Conservation (phyloP, 225 moss, liverwort and hornwort genomes). For the Marchantia paleacea region DNA sequence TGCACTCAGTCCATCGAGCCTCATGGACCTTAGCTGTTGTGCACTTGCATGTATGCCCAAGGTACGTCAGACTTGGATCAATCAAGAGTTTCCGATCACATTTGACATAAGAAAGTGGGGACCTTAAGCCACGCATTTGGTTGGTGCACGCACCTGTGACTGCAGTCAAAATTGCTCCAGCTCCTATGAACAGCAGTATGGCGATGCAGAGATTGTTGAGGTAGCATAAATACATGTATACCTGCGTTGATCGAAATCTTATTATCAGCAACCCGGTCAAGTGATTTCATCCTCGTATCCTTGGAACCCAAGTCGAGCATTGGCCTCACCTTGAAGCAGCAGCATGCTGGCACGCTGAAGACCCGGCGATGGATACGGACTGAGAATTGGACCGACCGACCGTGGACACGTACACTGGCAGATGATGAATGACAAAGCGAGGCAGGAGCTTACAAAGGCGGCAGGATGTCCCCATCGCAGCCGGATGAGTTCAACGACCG, state of each 20-base stretch:
- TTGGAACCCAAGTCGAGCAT: not conserved
- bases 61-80: no score
- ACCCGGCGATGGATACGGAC: no score
- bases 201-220: constrained; percentile 21
- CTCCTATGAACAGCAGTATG: constrained; percentile 22
- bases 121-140: no score
- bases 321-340: not conserved
- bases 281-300: not conserved
- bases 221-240: constrained; percentile 27
- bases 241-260: constrained; percentile 6
- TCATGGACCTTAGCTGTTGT: no score
- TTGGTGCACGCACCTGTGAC: constrained; percentile 19
- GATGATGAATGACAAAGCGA: not conserved
- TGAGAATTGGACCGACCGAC: no score
- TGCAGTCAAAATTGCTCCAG: constrained; percentile 22
- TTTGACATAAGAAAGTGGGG: no score
- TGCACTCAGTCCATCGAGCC: not conserved
- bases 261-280: not conserved
- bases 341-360: not conserved
- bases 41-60: no score
- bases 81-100: no score
- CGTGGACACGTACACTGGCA: no score
- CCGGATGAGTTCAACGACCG: constrained; percentile 32
- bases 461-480: constrained; percentile 33
- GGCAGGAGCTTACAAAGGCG: constrained; percentile 17